Evolutionary conservation across 176 grass and related monocot genomes (phyloP), one percentile per base, ranked within the genome.

Genomic region (Carex cristatella): DNA sequence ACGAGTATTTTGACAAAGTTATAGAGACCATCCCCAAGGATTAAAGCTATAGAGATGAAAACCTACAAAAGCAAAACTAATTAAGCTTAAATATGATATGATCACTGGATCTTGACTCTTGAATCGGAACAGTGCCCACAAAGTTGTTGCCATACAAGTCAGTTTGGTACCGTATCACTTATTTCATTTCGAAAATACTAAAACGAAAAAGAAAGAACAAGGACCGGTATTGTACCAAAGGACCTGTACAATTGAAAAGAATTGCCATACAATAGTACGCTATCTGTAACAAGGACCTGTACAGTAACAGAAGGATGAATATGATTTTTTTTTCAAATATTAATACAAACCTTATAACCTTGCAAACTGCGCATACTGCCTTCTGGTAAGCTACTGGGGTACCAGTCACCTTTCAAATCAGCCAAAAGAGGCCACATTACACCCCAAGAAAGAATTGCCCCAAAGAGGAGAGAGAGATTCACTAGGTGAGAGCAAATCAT

Each of bases 401-500:
- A 99, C 96, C 96, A 99, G 23, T 91, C 81, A 32, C 93, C 96
- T 91, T 95, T 89, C 38, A 91, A 69, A 77, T 89, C 87, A 84
- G 83, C 76, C 32, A 99, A 92, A 81, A 99, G 85, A 79, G 96
- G 96, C 96, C 96, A 99, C 96, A 99, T 95, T 55, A 99, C 69
- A 46, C 96, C 96, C 91, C 91, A 99, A 42, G 96, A 99, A 51
- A 95, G 90, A 82, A 99, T 55, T 23, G 96, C 88, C 31, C 96
- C 96, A 19, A 94, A 69, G 44, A 99, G 85, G 84, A 99, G 89
- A 56, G 96, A 99, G 4, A 99, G 37, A 82, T 99, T 99, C 15
- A 99, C 96, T 18, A 94, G 88, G 82, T 95, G 90, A 33, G 96
- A 94, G 85, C 96, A 99, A 84, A 99, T 99, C 96, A 99, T 99